Evolutionary conservation across 768 basidiomycete species (phyloP).

Genomic region (Trametes coccinea): DNA sequence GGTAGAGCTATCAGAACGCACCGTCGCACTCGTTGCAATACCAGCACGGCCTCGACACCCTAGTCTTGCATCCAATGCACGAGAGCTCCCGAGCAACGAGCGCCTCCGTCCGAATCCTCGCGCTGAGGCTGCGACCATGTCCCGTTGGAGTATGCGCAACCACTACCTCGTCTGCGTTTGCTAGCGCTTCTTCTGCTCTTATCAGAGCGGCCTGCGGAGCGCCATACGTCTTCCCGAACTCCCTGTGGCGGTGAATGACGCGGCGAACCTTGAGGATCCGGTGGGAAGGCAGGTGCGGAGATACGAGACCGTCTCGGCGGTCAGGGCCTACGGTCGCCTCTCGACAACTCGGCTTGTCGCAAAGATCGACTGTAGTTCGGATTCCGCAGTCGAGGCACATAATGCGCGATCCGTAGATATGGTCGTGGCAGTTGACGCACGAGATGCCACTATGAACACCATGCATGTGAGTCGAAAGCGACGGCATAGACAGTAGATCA

Average conservation of each 20-base stretch:
- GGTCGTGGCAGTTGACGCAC: conserved; percentile 10
- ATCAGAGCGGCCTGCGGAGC: conserved; percentile 11
- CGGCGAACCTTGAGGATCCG: conserved; percentile 15
- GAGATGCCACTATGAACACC: conserved; percentile 1
- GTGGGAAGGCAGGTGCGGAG: conserved; percentile 14
- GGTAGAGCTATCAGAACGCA: neutral
- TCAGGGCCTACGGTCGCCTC: conserved; percentile 7
- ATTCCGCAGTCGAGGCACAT: conserved; percentile 21
- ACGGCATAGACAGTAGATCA: neutral
- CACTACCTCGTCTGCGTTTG: conserved; percentile 2
- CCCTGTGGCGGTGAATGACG: conserved; percentile 12
- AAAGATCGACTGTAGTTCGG: conserved; percentile 16
- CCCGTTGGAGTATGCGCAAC: neutral
- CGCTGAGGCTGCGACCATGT: neutral
- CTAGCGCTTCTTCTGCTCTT: conserved; percentile 6
- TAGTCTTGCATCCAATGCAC: conserved; percentile 1
- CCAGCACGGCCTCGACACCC: conserved; percentile 19
- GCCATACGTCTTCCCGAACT: conserved; percentile 13
- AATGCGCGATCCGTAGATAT: conserved; percentile 4
- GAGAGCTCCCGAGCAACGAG: conserved; percentile 1
- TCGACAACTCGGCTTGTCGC: conserved; percentile 8
- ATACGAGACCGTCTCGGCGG: conserved; percentile 8
- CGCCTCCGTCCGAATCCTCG: neutral
- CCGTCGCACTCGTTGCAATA: conserved; percentile 20
- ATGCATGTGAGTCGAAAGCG: too few relatives aligned